Percentiles rank a stretch among this genome's conserved stretches.
phyloP scores from a whole-genome alignment of 192 early-diverging fungal species.

The Backusella australiensis region DNA sequence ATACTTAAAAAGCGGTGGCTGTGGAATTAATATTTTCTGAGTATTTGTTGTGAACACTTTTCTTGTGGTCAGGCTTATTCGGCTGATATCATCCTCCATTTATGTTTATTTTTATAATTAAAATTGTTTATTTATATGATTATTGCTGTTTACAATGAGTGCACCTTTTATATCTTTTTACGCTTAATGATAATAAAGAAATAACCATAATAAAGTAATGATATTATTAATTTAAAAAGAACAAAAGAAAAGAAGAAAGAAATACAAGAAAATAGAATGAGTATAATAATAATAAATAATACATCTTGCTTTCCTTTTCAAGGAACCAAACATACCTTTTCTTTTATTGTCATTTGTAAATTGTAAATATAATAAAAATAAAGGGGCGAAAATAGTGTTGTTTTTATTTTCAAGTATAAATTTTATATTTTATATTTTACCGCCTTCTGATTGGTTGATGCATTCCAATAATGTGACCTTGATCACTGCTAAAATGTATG shows the following conservation, averaged over 20 bases:
- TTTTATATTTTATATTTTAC: background rate
- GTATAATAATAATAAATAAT: background rate
- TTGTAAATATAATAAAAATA: background rate
- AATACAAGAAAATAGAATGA: background rate
- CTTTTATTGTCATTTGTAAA: background rate
- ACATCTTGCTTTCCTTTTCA: background rate
- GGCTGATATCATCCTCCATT: conserved; percentile 6
- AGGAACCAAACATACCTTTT: conserved; percentile 1
- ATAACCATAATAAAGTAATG: background rate
- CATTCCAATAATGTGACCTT: background rate
- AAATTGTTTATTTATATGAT: background rate
- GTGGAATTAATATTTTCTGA: background rate
- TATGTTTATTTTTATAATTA: background rate
- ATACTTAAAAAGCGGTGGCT: background rate
- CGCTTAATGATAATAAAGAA: background rate
- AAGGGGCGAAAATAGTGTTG: background rate
- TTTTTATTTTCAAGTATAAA: background rate
- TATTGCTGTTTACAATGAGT: background rate
- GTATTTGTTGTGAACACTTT: conserved; percentile 7
- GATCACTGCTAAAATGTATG: background rate
- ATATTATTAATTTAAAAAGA: no score
- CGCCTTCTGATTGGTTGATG: background rate
- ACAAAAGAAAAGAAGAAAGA: background rate
- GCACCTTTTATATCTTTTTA: background rate
- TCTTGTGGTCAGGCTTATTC: conserved; percentile 3